Evolutionary conservation across 345 rosid genomes (phyloP), one percentile per base, ranked within the genome.

Genomic region (Odontarrhena argentea): DNA sequence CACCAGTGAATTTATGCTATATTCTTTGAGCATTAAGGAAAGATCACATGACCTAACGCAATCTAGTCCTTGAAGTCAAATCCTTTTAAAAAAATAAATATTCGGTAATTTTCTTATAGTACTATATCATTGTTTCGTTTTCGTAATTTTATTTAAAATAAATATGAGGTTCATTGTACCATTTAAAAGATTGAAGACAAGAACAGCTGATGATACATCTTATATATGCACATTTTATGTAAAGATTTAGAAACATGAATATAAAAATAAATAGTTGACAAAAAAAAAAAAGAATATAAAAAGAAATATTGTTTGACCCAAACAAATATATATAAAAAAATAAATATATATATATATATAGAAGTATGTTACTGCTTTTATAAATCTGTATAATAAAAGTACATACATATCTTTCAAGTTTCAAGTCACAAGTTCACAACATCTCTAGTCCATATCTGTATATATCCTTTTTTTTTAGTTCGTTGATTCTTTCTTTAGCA

Each of bases 401-500:
- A 40, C 30, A 42, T 44, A 18, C 22, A 18, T 18, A 18, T 18
- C 22, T 18, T 18, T 18, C 22, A 18, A 18, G 22, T 18, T n/a
- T n/a, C n/a, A n/a, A n/a, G n/a, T n/a, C n/a, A n/a, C n/a, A n/a
- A n/a, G n/a, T n/a, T n/a, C 22, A 18, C 22, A 18, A 18, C 22
- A 1, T 18, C 22, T 18, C 56, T 61, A 51, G 60, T 35, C 11
- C 13, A 51, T 14, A 59, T 59, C 26, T 73, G 25, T 35, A 34
- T 57, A 38, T 63, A 56, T 49, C 50, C 76, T 32, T 47, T 60
- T 63, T 65, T 12, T 50, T 58, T 12, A 34, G 3, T 41, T 58
- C 51, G 36, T 55, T 65, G 67, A 61, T 66, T 52, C 47, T 59
- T 59, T 51, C 37, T 51, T 59, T 60, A 73, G 56, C 62, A 73